phyloP scores from a whole-genome alignment of 2,329 filamentous ascomycete genomes.

The Pestalotiopsis sp. region DNA sequence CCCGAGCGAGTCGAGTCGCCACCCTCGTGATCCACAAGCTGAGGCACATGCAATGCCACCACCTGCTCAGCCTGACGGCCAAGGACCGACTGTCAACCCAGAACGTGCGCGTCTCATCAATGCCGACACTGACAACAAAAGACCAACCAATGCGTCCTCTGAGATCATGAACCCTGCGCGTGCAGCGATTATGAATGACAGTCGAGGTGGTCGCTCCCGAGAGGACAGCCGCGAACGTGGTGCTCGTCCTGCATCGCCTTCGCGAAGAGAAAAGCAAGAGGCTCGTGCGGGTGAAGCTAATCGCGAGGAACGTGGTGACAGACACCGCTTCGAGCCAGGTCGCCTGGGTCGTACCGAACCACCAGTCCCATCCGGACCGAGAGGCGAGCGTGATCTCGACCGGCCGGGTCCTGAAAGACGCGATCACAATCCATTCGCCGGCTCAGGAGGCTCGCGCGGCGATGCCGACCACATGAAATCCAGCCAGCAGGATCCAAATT shows the following conservation, averaged over 20 bases:
- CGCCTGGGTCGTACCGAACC: conserved; percentile 32
- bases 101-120: conserved; percentile 52
- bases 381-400: conserved; percentile 35
- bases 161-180: conserved; percentile 49
- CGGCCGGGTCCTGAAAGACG: conserved; percentile 41
- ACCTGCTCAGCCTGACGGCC: conserved; percentile 26
- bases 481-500: conserved; percentile 59
- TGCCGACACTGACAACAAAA: conserved; percentile 12
- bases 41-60: conserved; percentile 30
- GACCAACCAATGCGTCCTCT: conserved; percentile 28
- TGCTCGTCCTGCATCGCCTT: conserved; percentile 41
- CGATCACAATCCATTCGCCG: conserved; percentile 40
- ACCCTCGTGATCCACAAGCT: conserved; percentile 24
- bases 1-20: conserved; percentile 23
- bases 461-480: conserved; percentile 53
- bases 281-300: conserved; percentile 35
- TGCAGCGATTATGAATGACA: conserved; percentile 44
- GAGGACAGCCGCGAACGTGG: conserved; percentile 46
- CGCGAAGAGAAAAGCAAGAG: conserved; percentile 44
- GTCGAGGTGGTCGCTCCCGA: conserved; percentile 37
- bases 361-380: conserved; percentile 22
- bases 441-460: conserved; percentile 32
- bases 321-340: conserved; percentile 38
- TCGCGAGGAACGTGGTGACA: conserved; percentile 49
- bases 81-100: conserved; percentile 55